Conservation (phyloP, 305 asterid genomes). For the Solanum hybrid region DNA sequence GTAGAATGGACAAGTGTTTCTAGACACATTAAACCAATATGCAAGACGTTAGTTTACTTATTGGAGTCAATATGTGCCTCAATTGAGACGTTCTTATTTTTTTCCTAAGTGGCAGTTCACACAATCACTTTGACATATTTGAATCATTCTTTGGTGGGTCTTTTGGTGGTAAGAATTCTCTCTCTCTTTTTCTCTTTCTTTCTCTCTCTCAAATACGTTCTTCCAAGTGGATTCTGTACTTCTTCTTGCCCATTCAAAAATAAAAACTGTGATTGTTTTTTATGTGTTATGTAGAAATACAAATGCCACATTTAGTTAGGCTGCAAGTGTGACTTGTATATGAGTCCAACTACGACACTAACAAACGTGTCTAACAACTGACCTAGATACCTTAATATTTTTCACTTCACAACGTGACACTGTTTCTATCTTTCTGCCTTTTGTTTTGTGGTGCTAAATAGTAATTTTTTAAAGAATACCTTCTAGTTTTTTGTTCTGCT, state of each 20-base stretch:
- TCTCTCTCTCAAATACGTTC: background rate
- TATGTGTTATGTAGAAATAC: background rate
- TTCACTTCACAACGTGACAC: background rate
- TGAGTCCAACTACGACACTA: background rate
- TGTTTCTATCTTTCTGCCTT: background rate
- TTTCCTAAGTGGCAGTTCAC: constrained; percentile 18
- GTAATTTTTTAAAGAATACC: background rate
- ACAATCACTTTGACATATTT: constrained; percentile 43
- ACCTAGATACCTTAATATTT: background rate
- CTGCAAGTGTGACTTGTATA: background rate
- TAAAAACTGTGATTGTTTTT: background rate
- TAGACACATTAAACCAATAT: constrained; percentile 30
- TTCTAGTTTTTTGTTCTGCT: background rate
- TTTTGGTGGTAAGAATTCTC: constrained; percentile 28
- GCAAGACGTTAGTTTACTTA: constrained; percentile 7
- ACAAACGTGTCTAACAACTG: background rate
- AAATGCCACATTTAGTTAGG: background rate
- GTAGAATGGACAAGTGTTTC: constrained; percentile 93
- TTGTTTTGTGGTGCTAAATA: background rate
- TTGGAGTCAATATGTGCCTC: background rate
- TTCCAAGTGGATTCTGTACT: background rate
- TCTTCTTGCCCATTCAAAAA: background rate
- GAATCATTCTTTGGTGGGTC: constrained; percentile 39
- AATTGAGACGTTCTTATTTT: background rate
- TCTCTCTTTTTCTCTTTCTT: background rate